Evolutionary conservation across 495 filamentous ascomycete genomes (phyloP).

Genomic region (Penicillium lagena): DNA sequence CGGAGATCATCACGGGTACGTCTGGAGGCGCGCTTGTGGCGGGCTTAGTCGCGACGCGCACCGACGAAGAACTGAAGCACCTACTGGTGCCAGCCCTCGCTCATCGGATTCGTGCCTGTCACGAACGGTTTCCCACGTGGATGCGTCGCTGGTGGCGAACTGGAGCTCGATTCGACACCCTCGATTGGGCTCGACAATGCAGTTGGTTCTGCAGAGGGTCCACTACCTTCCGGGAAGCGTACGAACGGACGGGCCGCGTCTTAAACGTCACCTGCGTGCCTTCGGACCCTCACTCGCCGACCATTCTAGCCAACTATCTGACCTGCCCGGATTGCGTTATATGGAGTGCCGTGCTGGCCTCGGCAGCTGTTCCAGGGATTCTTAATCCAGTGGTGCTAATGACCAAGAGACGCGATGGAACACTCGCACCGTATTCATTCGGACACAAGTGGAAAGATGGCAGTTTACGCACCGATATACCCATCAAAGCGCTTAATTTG

Average conservation of each 20-base stretch:
- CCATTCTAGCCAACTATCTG: slow-evolving; percentile 87
- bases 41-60: slow-evolving; percentile 79
- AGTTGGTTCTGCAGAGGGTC: slow-evolving; percentile 86
- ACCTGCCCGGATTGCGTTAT: slow-evolving; percentile 95
- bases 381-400: slow-evolving; percentile 94
- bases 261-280: slow-evolving; percentile 97
- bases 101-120: slow-evolving; percentile 76
- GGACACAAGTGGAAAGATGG: slow-evolving; percentile 99
- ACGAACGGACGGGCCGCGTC: slow-evolving; percentile 87
- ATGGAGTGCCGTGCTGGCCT: slow-evolving; percentile 94
- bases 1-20: slow-evolving; percentile 92
- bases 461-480: slow-evolving; percentile 87
- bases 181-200: slow-evolving; percentile 83
- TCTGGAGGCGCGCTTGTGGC: slow-evolving; percentile 91
- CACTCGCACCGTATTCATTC: slow-evolving; percentile 78
- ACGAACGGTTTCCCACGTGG: slow-evolving; percentile 73
- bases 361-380: slow-evolving; percentile 93
- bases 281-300: slow-evolving; percentile 88
- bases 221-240: slow-evolving; percentile 92
- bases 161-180: slow-evolving; percentile 85
- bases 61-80: slow-evolving; percentile 79
- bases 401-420: slow-evolving; percentile 78
- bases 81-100: slow-evolving; percentile 83
- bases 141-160: slow-evolving; percentile 80
- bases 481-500: slow-evolving; percentile 83